Evolutionary conservation across 2,329 filamentous ascomycete species (phyloP), one percentile per base, ranked within the genome.

Genomic region (Coniochaeta pulveracea): DNA sequence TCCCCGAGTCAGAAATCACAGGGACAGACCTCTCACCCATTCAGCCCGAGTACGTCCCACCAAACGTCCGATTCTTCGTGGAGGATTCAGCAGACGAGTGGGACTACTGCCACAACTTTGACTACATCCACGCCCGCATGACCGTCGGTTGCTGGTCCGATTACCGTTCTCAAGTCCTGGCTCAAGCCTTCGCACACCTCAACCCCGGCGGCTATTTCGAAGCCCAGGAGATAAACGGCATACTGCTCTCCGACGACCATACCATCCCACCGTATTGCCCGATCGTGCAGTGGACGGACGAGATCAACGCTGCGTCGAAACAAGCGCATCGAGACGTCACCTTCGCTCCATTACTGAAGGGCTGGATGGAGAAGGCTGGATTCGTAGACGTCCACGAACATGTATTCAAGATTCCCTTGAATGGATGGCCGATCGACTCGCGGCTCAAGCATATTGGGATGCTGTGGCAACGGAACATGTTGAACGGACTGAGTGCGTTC

Each of bases 1-100:
- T 76, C 38, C 76, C 76, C 10, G 47, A 64, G 4, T 58, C 76
- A 9, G 54, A 66, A 39, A 63, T 83, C 19, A 64, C 68, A 31
- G 78, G 75, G 19, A 79, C 72, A 7, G 78, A 83, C 45, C 60
- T 83, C 5, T 80, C 76, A 1, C 76, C 77, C 2, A 75, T 81
- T 17, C 78, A 83, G 46, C 76, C 77, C 3, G 57, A 58, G 4
- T 61, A 69, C 30, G 76, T 85, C 1, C 80, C 82, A 1, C 68
- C 71, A 12, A 88, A 88, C 40, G 77, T 85, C 10, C 71, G 75
- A 40, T 88, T 88, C 43, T 74, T 75, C 39, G 68, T 88, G 28
- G 80, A 85, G 47, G 80, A 86, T 45, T 64, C 65, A 66, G 65
- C 58, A 3, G 60, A 70, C 36, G 54, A 60, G 3, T 70, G 66